Conservation (phyloP, 257 asterid species). For the Rauvolfia tetraphylla region DNA sequence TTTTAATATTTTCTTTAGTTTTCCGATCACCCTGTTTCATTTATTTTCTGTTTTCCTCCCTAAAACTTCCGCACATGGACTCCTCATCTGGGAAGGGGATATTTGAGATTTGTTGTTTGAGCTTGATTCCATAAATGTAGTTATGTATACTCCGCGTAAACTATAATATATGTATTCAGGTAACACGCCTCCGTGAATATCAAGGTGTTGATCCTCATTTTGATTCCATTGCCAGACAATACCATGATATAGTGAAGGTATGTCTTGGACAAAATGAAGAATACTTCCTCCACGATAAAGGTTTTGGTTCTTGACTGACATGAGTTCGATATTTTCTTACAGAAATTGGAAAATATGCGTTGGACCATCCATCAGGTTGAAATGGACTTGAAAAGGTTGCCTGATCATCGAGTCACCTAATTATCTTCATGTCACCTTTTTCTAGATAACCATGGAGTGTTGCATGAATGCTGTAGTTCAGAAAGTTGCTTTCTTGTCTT, state of each 20-base stretch:
- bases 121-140: neutral
- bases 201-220: slow-evolving; percentile 99
- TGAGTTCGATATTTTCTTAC: slow-evolving; percentile 25
- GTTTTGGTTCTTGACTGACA: neutral
- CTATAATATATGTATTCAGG: slow-evolving; percentile 31
- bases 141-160: neutral
- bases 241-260: slow-evolving; percentile 94
- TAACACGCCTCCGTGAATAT: slow-evolving; percentile 87
- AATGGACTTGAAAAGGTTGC: slow-evolving; percentile 84
- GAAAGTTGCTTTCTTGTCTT: too few species aligned
- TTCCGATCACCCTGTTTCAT: neutral
- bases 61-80: neutral
- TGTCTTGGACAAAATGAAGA: neutral
- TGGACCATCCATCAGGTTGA: slow-evolving; percentile 99
- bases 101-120: neutral
- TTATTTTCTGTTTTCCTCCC: neutral
- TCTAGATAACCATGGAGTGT: too few species aligned
- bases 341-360: slow-evolving; percentile 91
- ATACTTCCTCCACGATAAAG: neutral
- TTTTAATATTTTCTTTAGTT: neutral
- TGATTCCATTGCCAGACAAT: slow-evolving; percentile 88
- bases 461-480: too few species aligned
- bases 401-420: slow-evolving; percentile 54
- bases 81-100: neutral
- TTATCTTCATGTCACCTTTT: neutral